Base-by-base conservation (phyloP, 2,329 filamentous ascomycete genomes). In the Ophiostoma triangulosporum region DNA sequence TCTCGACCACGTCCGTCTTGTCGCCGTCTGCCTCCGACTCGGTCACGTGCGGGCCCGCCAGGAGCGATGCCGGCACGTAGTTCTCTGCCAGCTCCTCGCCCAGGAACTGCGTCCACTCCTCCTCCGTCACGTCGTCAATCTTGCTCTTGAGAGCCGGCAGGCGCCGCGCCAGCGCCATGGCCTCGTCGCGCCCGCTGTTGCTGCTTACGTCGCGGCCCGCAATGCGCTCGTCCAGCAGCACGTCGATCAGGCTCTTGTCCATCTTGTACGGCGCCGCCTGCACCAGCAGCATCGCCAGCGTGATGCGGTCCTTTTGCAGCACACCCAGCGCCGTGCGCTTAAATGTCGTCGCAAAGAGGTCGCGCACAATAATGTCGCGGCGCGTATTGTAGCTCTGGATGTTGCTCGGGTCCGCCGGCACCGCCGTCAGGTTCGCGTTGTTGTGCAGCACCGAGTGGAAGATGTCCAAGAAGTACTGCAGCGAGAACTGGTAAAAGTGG, bases 401-500 rank as follows among this genome's bases (percentile, higher is more conserved):
- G 56, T 73, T 76, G 20, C 77, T 77, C 51, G 93, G 74, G 56
- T 81, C 81, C 63, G 83, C 78, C 50, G 85, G 85, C 36, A 98
- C 76, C 6, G 97, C 93, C 20, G 78, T 77, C 51, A 93, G 74
- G 56, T 81, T 81, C 63, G 84, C 83, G 68, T 94, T 94, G 55
- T 81, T 78, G 53, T 85, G 85, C 36, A 98, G 76, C 7, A 98
- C 93, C 6, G 85, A 81, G 65, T 95, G 87, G 78, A 98, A 98
- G 61, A 98, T 98, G 66, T 96, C 87, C 53, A 95, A 79, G 71
- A 98, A 98, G 70, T 95, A 98, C 68, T 96, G 90, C 56, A 98
- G 77, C 35, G 93, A 98, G 75, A 98, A 98, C 66, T 97, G 94
- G 69, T 98, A 98, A 71, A 97, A 97, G 73, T 97, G 93, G 68